Evolutionary conservation across 2,329 filamentous ascomycete genomes (phyloP), one percentile per base, ranked within the genome.

Genomic region (Podosphaera fusca): DNA sequence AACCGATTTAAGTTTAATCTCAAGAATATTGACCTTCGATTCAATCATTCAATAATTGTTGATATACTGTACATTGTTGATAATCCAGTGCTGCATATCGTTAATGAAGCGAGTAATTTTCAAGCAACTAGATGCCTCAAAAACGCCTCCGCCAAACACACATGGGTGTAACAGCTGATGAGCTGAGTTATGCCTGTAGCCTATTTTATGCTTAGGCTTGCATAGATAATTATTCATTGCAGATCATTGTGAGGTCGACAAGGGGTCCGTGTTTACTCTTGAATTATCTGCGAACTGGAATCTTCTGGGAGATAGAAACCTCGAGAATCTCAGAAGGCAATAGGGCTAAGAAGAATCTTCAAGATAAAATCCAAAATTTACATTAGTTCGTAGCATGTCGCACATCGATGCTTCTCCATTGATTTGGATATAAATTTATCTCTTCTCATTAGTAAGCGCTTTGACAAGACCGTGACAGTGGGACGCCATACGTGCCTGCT

Each of bases 81-180:
- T 34, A 54, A 57, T 30, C 51, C 38, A 2, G 31, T 57, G 2
- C 29, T 59, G 14, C 42, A 59, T 46, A 49, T 57, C 30, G 29
- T 59, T 29, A 33, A 59, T 38, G 55, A 55, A 49, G 29, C 5
- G 12, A 59, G 14, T 29, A 35, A 35, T 14, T 57, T 57, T 54
- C 34, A 57, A 40, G 51, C 51, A 1, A 55, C 9, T 8, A 57
- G 49, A 55, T 59, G n/a, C 31, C 47, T 59, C 14, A 21, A 55
- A 38, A 52, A 52, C 35, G 3, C 10, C 4, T 29, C 30, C 35
- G 42, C 51, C 2, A 55, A 49, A 30, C 30, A 57, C 45, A 46
- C 31, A 3, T 58, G 55, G 38, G 49, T 56, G 8, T 21, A 21
- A 21, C 21, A 21, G 21, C 21, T 21, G 1, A 21, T 21, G 21